phyloP scores from a whole-genome alignment of 306 rosid genomes.

The Rubus idaeus region DNA sequence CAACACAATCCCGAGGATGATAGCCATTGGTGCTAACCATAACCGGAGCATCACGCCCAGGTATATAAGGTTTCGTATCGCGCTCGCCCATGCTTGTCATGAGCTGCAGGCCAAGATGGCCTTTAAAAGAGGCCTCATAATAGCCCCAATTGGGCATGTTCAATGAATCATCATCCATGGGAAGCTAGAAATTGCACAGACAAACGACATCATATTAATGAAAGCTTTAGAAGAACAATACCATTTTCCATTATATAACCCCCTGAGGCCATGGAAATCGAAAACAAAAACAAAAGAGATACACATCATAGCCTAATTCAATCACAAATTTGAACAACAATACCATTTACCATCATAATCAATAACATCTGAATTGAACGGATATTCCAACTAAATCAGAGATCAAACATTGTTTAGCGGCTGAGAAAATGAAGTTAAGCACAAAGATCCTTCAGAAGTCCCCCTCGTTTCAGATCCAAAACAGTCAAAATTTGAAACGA shows the following conservation, averaged over 20 bases:
- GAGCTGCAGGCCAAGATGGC: slow-evolving; percentile 90
- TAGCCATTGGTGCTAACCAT: slow-evolving; percentile 60
- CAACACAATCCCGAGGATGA: slow-evolving; percentile 65
- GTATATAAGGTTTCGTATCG: slow-evolving; percentile 62
- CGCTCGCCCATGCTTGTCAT: slow-evolving; percentile 82
- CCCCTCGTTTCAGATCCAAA: slow-evolving; percentile 1
- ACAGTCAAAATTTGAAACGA: neutral
- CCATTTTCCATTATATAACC: neutral
- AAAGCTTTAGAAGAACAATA: slow-evolving; percentile 16
- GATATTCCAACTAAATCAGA: slow-evolving; percentile 15
- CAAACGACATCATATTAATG: slow-evolving; percentile 21
- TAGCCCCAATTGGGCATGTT: slow-evolving; percentile 97
- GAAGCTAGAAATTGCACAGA: slow-evolving; percentile 51
- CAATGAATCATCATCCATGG: slow-evolving; percentile 88
- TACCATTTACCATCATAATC: neutral
- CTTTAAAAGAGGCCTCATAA: slow-evolving; percentile 82
- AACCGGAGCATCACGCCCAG: slow-evolving; percentile 69
- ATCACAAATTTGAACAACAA: neutral
- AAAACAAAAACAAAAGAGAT: neutral
- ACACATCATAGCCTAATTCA: neutral
- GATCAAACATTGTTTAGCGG: slow-evolving; percentile 15
- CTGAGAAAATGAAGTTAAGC: slow-evolving; percentile 24
- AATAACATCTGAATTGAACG: neutral
- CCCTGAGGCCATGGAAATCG: slow-evolving; percentile 8
- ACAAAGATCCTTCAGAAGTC: neutral